phyloP scores from a whole-genome alignment of 768 basidiomycete species.

The Cubamyces sp. region DNA sequence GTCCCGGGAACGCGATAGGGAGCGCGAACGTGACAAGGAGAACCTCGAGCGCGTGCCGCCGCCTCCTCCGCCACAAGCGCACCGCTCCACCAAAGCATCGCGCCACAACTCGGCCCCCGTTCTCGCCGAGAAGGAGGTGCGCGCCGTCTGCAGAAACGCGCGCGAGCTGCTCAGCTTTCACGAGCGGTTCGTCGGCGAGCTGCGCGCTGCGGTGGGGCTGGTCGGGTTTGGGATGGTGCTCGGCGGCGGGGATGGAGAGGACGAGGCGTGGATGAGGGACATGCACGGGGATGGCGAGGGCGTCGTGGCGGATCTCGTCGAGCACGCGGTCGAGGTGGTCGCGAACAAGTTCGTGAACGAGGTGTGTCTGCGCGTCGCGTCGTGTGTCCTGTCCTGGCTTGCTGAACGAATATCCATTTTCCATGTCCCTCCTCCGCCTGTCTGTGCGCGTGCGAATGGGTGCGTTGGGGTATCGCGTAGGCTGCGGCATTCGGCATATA shows the following conservation, averaged over 20 bases:
- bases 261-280: constrained; percentile 16
- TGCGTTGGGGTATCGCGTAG: constrained; percentile 45
- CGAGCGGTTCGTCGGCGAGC: constrained; percentile 62
- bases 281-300: constrained; percentile 14
- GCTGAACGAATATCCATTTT: not conserved
- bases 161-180: constrained; percentile 70
- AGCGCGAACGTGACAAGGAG: constrained; percentile 19
- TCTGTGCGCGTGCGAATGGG: constrained; percentile 18
- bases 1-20: constrained; percentile 4
- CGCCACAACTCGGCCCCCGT: constrained; percentile 45
- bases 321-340: constrained; percentile 31
- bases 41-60: constrained; percentile 12
- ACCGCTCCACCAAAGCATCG: constrained; percentile 37
- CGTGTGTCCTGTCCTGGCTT: not conserved
- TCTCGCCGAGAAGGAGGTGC: constrained; percentile 61
- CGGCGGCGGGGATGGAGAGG: constrained; percentile 17
- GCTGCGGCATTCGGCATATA: constrained; percentile 78
- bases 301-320: constrained; percentile 23
- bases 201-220: constrained; percentile 52
- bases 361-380: constrained; percentile 25
- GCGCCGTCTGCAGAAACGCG: constrained; percentile 66
- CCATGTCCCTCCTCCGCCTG: too few relatives aligned
- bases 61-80: too few relatives aligned
- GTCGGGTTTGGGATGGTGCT: constrained; percentile 47
- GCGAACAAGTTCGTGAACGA: constrained; percentile 30